These are phyloP conservation scores for Stevia rebaudiana DNA, from an alignment of 140 eudicot genomes.

Conservation along the genomic window DNA sequence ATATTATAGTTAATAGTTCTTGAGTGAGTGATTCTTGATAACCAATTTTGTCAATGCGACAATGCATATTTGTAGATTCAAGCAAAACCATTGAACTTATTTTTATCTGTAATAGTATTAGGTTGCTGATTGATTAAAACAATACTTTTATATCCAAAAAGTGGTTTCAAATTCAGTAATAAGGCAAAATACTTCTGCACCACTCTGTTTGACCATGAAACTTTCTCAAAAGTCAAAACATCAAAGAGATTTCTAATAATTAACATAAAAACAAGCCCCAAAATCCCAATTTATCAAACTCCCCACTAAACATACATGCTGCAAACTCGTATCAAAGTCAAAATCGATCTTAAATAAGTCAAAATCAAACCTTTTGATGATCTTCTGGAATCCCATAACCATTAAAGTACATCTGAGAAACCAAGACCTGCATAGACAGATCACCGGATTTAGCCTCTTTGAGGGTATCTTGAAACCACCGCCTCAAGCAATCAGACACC, in stretches of 20 bases:
- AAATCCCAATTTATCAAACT: conserved; percentile 14
- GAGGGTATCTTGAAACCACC: conserved; percentile 73
- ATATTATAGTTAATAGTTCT: conserved; percentile 6
- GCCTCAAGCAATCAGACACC: conserved; percentile 51
- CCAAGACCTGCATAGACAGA: conserved; percentile 71
- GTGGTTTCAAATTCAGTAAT: not conserved
- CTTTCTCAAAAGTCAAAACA: conserved; percentile 17
- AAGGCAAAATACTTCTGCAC: conserved; percentile 13
- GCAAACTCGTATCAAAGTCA: not conserved
- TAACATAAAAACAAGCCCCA: conserved; percentile 14
- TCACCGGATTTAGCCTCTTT: conserved; percentile 84
- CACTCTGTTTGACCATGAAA: conserved; percentile 14
- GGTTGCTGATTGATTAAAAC: too few relatives aligned
- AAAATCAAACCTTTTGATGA: conserved; percentile 57
- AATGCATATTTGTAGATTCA: not conserved
- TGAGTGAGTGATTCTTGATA: not conserved
- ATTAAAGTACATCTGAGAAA: conserved; percentile 72
- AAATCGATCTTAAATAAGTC: not conserved
- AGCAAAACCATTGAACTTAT: not conserved
- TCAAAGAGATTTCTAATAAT: not conserved
- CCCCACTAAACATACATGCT: conserved; percentile 12
- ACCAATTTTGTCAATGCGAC: not conserved
- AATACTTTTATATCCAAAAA: not conserved
- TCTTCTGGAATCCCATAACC: conserved; percentile 67
- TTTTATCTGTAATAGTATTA: too few relatives aligned